Conservation (phyloP, 2,329 filamentous ascomycete species). For the Ophiognomonia clavigignenti-juglandacearum region DNA sequence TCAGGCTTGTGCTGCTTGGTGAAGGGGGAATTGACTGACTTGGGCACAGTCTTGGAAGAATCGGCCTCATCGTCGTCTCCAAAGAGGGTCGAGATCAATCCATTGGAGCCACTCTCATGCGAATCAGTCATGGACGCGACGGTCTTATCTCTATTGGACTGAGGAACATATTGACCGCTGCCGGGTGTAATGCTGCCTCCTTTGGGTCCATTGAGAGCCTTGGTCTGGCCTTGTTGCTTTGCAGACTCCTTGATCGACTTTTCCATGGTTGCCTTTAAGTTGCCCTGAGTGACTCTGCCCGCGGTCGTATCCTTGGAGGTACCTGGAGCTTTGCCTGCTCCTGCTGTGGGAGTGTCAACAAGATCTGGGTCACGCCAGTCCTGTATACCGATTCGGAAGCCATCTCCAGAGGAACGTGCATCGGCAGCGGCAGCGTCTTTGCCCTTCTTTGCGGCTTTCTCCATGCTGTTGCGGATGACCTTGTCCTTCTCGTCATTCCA, state of each 20-base stretch:
- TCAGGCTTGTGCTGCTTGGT: slow-evolving; percentile 14
- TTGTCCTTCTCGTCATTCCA: slow-evolving; percentile 31
- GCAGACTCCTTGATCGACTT: slow-evolving; percentile 22
- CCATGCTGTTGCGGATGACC: slow-evolving; percentile 25
- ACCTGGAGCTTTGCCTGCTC: slow-evolving; percentile 23
- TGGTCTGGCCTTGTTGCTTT: slow-evolving; percentile 11
- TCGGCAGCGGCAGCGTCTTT: slow-evolving; percentile 17
- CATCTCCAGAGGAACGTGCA: slow-evolving; percentile 40
- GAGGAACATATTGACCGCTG: slow-evolving; percentile 62
- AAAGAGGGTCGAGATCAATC: slow-evolving; percentile 47
- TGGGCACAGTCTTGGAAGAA: slow-evolving; percentile 24
- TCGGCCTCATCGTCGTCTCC: slow-evolving; percentile 36
- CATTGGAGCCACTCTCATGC: slow-evolving; percentile 22
- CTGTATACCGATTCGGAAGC: slow-evolving; percentile 77
- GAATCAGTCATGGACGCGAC: slow-evolving; percentile 18
- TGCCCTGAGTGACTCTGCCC: slow-evolving; percentile 6
- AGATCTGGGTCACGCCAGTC: slow-evolving; percentile 82
- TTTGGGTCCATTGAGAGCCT: slow-evolving; percentile 37
- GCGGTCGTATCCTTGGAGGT: slow-evolving; percentile 8
- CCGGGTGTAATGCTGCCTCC: slow-evolving; percentile 67
- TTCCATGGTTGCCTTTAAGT: slow-evolving; percentile 12
- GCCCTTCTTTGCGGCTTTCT: slow-evolving; percentile 31
- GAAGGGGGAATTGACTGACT: slow-evolving; percentile 18
- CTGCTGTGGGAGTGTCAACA: slow-evolving; percentile 36
- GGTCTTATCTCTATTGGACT: slow-evolving; percentile 28